Evolutionary conservation across 345 rosid genomes (phyloP).

Genomic region (Salix caprea): DNA sequence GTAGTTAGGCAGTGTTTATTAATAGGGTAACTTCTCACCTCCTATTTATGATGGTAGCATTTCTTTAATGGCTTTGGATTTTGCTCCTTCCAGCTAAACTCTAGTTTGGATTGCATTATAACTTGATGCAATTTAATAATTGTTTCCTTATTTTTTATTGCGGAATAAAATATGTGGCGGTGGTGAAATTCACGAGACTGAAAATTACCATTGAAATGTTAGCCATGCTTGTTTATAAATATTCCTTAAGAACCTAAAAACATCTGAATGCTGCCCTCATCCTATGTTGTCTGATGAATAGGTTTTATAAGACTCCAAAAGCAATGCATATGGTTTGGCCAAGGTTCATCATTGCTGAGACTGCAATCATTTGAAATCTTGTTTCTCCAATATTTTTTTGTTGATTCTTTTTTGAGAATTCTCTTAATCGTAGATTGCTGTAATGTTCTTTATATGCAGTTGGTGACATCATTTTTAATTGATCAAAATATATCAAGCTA

Average conservation of each 20-base stretch:
- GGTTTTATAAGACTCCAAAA: background rate
- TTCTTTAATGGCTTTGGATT: background rate
- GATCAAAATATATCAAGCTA: background rate
- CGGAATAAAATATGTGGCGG: background rate
- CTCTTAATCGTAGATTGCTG: background rate
- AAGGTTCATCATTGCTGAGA: background rate
- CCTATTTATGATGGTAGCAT: background rate
- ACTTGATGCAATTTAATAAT: background rate
- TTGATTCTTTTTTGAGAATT: background rate
- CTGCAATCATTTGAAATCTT: background rate
- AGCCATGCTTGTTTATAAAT: background rate
- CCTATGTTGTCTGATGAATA: background rate
- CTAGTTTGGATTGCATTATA: background rate
- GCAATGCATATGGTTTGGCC: background rate
- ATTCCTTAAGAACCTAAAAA: background rate
- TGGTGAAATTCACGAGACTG: background rate
- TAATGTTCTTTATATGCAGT: background rate
- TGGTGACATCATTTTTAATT: background rate
- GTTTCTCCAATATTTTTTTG: background rate
- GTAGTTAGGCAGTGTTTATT: background rate
- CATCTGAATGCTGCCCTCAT: background rate
- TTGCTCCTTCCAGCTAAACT: background rate
- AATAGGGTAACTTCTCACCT: background rate
- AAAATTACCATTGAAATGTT: background rate
- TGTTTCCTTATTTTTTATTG: background rate